Conservation (phyloP, 768 basidiomycete genomes). For the Termitomyces sp. region DNA sequence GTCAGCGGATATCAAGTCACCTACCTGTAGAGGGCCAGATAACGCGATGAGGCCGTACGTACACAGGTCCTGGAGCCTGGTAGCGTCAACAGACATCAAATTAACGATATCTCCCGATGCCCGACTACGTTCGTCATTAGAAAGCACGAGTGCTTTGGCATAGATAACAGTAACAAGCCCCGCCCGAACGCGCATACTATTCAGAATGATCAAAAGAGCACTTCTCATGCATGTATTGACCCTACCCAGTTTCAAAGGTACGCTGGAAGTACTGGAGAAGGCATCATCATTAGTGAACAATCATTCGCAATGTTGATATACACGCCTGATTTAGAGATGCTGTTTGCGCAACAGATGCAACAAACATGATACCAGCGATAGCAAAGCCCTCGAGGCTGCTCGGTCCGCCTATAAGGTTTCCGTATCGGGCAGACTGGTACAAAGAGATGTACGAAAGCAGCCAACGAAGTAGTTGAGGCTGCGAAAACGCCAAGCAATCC, state of each 20-base stretch:
- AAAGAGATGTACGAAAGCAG: conserved; percentile 78
- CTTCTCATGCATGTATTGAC: not conserved
- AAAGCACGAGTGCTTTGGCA: conserved; percentile 80
- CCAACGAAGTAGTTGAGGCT: conserved; percentile 82
- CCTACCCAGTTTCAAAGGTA: conserved; percentile 66
- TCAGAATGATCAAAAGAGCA: not conserved
- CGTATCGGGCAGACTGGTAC: conserved; percentile 57
- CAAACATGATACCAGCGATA: conserved; percentile 78
- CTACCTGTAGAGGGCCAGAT: conserved; percentile 83
- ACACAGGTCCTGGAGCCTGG: conserved; percentile 75
- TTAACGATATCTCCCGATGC: conserved; percentile 93
- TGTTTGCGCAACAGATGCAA: conserved; percentile 75
- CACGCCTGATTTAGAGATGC: conserved; percentile 74
- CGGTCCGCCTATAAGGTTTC: conserved; percentile 22
- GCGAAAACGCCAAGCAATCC: conserved; percentile 78
- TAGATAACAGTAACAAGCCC: conserved; percentile 87
- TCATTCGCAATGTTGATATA: not conserved
- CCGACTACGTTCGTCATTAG: conserved; percentile 78
- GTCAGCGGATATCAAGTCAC: conserved; percentile 44
- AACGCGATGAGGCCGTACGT: conserved; percentile 81
- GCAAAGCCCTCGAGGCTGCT: conserved; percentile 64
- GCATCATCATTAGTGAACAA: not conserved
- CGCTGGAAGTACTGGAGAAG: conserved; percentile 74
- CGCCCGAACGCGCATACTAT: conserved; percentile 86
- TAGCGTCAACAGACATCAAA: conserved; percentile 86